These are phyloP conservation scores for Trypanosoma cruzi DNA, from an alignment of 208 protist genomes.

Conservation along the genomic window DNA sequence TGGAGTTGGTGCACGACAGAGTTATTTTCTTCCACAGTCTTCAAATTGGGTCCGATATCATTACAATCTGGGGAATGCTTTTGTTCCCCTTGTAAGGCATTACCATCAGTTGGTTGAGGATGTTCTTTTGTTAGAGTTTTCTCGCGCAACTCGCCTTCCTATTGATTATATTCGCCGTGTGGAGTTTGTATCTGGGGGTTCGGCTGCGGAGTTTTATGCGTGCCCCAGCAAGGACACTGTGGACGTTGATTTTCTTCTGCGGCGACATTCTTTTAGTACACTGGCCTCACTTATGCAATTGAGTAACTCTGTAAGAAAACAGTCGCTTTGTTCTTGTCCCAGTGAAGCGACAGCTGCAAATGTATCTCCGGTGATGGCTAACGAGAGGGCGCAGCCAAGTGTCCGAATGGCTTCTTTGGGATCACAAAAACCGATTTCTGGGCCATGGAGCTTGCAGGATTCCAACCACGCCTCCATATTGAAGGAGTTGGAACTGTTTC, in stretches of 20 bases:
- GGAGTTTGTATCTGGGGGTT: constrained; percentile 8
- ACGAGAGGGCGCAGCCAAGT: neutral
- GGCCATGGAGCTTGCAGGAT: neutral
- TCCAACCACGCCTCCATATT: neutral
- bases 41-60: constrained; percentile 3
- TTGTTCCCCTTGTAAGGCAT: constrained; percentile 1
- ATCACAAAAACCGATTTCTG: neutral
- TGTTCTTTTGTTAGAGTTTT: constrained; percentile 26
- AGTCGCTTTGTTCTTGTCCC: neutral
- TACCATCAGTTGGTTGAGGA: constrained; percentile 24
- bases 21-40: too few species aligned
- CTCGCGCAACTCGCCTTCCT: constrained; percentile 9
- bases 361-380: neutral
- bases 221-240: neutral
- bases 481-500: constrained; percentile 23
- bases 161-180: constrained; percentile 13
- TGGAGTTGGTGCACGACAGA: too few species aligned
- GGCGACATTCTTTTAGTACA: constrained; percentile 8
- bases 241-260: constrained; percentile 6
- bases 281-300: constrained; percentile 8
- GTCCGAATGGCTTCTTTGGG: neutral
- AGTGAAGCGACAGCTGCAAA: neutral
- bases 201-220: constrained; percentile 15
- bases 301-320: neutral
- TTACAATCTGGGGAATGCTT: constrained; percentile 12